These are phyloP conservation scores for Canariomyces notabilis DNA, from an alignment of 2,329 filamentous ascomycete species.

Conservation along the genomic window DNA sequence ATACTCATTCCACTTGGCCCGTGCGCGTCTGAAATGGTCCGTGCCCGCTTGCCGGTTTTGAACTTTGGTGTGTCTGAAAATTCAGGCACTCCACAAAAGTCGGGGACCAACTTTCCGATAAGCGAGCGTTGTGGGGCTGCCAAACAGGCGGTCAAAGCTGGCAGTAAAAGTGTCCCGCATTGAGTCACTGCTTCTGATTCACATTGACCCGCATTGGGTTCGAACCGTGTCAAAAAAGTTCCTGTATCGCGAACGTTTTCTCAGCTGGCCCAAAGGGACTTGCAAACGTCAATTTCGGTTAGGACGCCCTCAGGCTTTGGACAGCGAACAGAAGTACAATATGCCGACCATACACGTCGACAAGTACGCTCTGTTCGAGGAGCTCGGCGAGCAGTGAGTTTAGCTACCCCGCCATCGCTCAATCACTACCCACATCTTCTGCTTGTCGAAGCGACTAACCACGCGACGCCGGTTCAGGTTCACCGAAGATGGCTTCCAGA, in stretches of 20 bases:
- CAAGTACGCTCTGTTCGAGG: constrained; percentile 93
- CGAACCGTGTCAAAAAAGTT: constrained; percentile 17
- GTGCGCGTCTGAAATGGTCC: constrained; percentile 17
- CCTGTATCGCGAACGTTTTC: constrained; percentile 8
- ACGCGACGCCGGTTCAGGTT: constrained; percentile 48
- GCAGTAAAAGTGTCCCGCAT: constrained; percentile 23
- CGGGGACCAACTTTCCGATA: neutral
- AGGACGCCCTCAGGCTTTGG: neutral
- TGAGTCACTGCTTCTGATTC: constrained; percentile 22
- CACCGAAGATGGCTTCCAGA: constrained; percentile 92
- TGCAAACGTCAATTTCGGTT: constrained; percentile 14
- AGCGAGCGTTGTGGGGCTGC: neutral
- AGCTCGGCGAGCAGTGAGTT: constrained; percentile 79
- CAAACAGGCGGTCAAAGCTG: constrained; percentile 11
- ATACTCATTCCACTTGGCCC: constrained; percentile 11
- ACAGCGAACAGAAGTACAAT: constrained; percentile 2
- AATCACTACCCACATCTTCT: neutral
- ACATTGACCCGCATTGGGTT: constrained; percentile 10
- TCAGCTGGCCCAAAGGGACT: constrained; percentile 6
- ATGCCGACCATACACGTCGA: constrained; percentile 92
- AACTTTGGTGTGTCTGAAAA: neutral
- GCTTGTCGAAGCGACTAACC: constrained; percentile 3
- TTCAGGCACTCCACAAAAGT: neutral
- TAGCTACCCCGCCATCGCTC: constrained; percentile 29
- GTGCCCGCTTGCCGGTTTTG: constrained; percentile 1